These are phyloP conservation scores for Penicillium coprophilum DNA, from an alignment of 495 filamentous ascomycete genomes.

Conservation along the genomic window DNA sequence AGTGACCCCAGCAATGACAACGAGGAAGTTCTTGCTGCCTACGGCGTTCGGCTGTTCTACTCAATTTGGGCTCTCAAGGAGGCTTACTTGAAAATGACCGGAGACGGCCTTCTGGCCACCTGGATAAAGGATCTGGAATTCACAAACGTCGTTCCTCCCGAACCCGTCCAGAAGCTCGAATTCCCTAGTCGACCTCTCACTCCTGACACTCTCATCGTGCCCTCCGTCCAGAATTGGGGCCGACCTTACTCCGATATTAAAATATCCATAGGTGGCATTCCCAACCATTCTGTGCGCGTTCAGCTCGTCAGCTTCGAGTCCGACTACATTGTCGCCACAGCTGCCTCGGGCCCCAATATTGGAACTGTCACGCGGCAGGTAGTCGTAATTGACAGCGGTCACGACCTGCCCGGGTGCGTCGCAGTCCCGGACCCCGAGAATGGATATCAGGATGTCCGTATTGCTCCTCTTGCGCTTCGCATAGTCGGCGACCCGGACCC, in stretches of 20 bases:
- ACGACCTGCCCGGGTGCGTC: conserved; percentile 13
- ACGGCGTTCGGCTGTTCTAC: conserved; percentile 75
- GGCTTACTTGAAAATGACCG: conserved; percentile 91
- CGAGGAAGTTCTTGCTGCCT: conserved; percentile 45
- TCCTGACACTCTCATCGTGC: conserved; percentile 28
- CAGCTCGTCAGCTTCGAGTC: conserved; percentile 61
- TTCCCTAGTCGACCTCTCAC: conserved; percentile 7
- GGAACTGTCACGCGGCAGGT: conserved; percentile 20
- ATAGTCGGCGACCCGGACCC: conserved; percentile 23
- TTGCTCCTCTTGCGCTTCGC: conserved; percentile 16
- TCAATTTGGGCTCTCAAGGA: conserved; percentile 88
- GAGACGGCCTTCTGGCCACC: conserved; percentile 77
- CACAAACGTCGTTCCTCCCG: conserved; percentile 58
- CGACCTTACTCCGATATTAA: conserved; percentile 51
- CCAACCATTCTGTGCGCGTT: conserved; percentile 55
- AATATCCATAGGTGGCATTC: conserved; percentile 49
- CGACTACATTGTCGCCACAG: conserved; percentile 62
- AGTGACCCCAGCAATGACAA: conserved; percentile 28
- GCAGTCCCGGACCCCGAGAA: neutral
- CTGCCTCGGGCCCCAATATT: conserved; percentile 38
- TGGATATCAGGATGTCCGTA: conserved; percentile 4
- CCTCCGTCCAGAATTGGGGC: conserved; percentile 42
- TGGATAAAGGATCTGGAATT: conserved; percentile 76
- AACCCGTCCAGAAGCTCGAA: conserved; percentile 21
- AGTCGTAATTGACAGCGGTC: conserved; percentile 5